These are phyloP conservation scores for Ogataea methylovora DNA, from an alignment of 805 yeast genomes.

Conservation along the genomic window DNA sequence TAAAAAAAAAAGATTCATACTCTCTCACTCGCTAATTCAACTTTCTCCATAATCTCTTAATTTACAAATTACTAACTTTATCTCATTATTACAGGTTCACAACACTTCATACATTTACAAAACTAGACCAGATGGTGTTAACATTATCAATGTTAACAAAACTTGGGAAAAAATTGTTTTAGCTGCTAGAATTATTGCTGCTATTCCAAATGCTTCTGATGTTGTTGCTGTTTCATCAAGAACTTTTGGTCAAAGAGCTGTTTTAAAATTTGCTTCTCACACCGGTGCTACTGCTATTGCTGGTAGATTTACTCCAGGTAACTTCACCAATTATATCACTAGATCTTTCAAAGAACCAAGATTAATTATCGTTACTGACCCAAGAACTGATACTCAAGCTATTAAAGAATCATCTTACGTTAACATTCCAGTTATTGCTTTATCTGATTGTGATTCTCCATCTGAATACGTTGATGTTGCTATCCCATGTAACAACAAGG, in stretches of 20 bases:
- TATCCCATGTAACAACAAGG: slow-evolving; percentile 99
- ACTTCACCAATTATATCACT: slow-evolving; percentile 99
- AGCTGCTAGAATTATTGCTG: slow-evolving; percentile 99
- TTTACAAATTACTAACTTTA: slow-evolving; percentile 2
- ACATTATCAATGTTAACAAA: slow-evolving; percentile 96
- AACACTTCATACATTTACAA: slow-evolving; percentile 94
- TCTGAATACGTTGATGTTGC: slow-evolving; percentile 99
- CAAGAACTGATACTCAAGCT: slow-evolving; percentile 99
- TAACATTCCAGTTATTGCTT: slow-evolving; percentile 99
- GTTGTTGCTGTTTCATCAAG: slow-evolving; percentile 98
- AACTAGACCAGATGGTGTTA: slow-evolving; percentile 99
- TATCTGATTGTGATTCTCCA: slow-evolving; percentile 98
- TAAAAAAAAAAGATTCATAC: too few relatives aligned
- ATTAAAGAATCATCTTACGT: slow-evolving; percentile 99
- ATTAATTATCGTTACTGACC: slow-evolving; percentile 97
- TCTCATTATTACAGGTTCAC: slow-evolving; percentile 59
- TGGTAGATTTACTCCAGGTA: slow-evolving; percentile 99
- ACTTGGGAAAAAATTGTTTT: slow-evolving; percentile 99
- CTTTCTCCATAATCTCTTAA: too few relatives aligned
- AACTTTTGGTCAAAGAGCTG: slow-evolving; percentile 99
- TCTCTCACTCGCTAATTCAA: too few relatives aligned
- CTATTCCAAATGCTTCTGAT: slow-evolving; percentile 97
- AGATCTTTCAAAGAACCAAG: slow-evolving; percentile 99
- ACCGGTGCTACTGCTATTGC: slow-evolving; percentile 99
- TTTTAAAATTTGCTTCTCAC: slow-evolving; percentile 98